phyloP scores from a whole-genome alignment of 768 basidiomycete species.

The Coprinopsis sp. region DNA sequence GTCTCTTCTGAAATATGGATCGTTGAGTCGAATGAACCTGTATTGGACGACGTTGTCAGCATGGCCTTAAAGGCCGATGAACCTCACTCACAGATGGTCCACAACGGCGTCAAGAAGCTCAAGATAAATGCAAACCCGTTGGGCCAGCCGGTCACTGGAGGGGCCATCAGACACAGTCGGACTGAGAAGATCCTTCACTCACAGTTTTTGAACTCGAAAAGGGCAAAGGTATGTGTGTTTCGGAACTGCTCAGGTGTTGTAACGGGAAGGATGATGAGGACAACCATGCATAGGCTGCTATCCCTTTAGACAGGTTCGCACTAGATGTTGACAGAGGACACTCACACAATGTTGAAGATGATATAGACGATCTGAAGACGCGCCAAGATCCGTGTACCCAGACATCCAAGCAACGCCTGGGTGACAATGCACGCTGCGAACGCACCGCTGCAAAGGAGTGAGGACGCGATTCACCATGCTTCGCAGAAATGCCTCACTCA shows the following conservation, averaged over 20 bases:
- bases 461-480: background rate
- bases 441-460: slow-evolving; percentile 41
- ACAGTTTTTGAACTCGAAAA: slow-evolving; percentile 60
- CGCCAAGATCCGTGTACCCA: slow-evolving; percentile 58
- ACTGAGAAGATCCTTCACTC: slow-evolving; percentile 9
- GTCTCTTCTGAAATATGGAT: slow-evolving; percentile 65
- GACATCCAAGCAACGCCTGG: slow-evolving; percentile 56
- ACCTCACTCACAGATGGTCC: slow-evolving; percentile 31
- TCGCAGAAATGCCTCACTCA: slow-evolving; percentile 20
- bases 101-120: slow-evolving; percentile 32
- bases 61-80: too few species aligned
- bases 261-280: slow-evolving; percentile 60
- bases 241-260: slow-evolving; percentile 50
- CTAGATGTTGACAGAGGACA: slow-evolving; percentile 1
- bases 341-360: slow-evolving; percentile 58
- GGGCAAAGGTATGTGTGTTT: slow-evolving; percentile 51
- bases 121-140: slow-evolving; percentile 48
- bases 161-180: background rate
- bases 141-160: slow-evolving; percentile 49
- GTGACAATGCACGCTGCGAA: slow-evolving; percentile 54
- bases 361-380: slow-evolving; percentile 65
- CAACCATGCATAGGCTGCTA: slow-evolving; percentile 52
- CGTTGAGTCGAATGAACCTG: slow-evolving; percentile 39
- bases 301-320: background rate
- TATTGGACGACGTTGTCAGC: too few species aligned